Evolutionary conservation across 768 basidiomycete genomes (phyloP).

Genomic region (Pholiota microspora): DNA sequence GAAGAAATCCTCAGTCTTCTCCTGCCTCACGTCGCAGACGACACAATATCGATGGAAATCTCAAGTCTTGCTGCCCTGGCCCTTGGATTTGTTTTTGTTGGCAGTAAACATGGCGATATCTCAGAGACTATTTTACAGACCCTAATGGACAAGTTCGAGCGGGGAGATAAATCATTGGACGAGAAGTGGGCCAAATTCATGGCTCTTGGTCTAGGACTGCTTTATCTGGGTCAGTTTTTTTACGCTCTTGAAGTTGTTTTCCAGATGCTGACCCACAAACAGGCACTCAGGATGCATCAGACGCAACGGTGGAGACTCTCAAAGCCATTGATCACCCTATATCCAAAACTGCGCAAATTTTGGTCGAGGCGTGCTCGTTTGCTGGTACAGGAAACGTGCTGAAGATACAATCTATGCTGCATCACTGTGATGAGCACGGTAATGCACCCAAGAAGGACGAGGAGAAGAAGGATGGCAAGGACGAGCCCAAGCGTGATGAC

Average conservation of each 20-base stretch:
- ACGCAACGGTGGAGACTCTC: constrained; percentile 90
- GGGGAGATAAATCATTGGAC: constrained; percentile 68
- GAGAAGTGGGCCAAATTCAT: constrained; percentile 96
- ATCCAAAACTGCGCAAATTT: constrained; percentile 84
- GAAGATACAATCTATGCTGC: constrained; percentile 88
- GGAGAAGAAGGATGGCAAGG: constrained; percentile 41
- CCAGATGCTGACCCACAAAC: constrained; percentile 5
- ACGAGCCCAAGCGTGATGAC: constrained; percentile 65
- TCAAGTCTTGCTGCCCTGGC: constrained; percentile 82
- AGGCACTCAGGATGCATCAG: constrained; percentile 92
- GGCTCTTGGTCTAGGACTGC: constrained; percentile 82
- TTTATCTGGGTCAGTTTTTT: constrained; percentile 75
- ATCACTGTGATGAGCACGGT: constrained; percentile 91
- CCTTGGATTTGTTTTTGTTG: constrained; percentile 93
- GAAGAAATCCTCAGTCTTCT: constrained; percentile 78
- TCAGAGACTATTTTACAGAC: constrained; percentile 87
- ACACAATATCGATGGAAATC: constrained; percentile 84
- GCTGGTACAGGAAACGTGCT: constrained; percentile 96
- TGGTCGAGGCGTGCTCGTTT: constrained; percentile 92
- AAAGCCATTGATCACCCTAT: constrained; percentile 93
- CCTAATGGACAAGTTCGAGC: constrained; percentile 74
- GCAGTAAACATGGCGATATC: constrained; percentile 92
- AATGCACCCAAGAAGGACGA: constrained; percentile 53
- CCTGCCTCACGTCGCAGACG: constrained; percentile 82
- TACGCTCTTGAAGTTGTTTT: not conserved